These are phyloP conservation scores for Eutypella sp. DNA, from an alignment of 2,329 filamentous ascomycete genomes.

Conservation along the genomic window DNA sequence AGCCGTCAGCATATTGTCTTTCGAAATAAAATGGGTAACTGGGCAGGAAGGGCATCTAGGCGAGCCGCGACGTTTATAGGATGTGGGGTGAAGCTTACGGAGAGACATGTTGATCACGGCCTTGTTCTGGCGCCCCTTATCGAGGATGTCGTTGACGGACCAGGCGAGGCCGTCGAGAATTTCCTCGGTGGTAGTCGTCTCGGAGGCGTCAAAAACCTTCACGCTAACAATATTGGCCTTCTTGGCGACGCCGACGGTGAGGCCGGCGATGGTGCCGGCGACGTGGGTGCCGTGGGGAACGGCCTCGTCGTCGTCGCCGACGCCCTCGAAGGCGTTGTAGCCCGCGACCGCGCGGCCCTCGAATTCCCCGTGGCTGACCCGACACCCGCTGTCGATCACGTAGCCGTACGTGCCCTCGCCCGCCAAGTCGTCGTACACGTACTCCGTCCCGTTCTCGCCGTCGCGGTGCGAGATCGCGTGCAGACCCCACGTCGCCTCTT, in stretches of 20 bases:
- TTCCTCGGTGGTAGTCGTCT: no score
- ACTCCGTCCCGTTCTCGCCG: conserved; percentile 15
- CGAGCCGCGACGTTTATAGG: conserved; percentile 37
- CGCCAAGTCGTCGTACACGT: conserved; percentile 17
- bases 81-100: conserved; percentile 27
- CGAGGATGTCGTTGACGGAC: conserved; percentile 30
- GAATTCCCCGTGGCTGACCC: conserved; percentile 26
- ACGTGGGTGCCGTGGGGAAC: conserved; percentile 37
- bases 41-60: conserved; percentile 32
- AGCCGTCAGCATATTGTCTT: no score
- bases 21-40: conserved; percentile 39
- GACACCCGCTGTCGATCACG: conserved; percentile 39
- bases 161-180: conserved; percentile 39
- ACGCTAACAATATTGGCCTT: conserved; percentile 15
- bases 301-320: no score
- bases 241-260: conserved; percentile 18
- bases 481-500: conserved; percentile 5
- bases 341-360: conserved; percentile 9
- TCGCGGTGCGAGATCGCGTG: conserved; percentile 9
- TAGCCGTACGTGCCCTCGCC: conserved; percentile 31
- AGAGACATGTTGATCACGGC: conserved; percentile 42
- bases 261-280: conserved; percentile 13
- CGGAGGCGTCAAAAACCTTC: conserved; percentile 12
- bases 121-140: conserved; percentile 26
- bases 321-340: conserved; percentile 13